Conservation (phyloP, 2,329 filamentous ascomycete genomes). For the Didymella segeticola region DNA sequence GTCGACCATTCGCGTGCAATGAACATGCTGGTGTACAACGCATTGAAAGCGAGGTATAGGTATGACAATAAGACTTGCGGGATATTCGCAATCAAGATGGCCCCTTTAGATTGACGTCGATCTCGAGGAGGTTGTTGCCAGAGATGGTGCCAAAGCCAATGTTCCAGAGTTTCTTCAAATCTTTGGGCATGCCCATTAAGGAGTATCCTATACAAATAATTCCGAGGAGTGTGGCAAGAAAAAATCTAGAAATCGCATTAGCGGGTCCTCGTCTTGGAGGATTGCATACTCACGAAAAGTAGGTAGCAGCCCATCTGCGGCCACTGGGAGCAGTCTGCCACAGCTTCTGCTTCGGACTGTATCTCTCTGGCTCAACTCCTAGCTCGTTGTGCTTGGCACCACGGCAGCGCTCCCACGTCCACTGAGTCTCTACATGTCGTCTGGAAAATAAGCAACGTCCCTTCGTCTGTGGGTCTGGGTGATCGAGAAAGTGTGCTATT, state of each 20-base stretch:
- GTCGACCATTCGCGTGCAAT: slow-evolving; percentile 56
- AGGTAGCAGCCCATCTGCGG: slow-evolving; percentile 1
- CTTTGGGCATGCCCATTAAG: slow-evolving; percentile 10
- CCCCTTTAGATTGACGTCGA: slow-evolving; percentile 8
- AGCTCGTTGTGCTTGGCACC: slow-evolving; percentile 2
- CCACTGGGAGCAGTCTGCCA: slow-evolving; percentile 6
- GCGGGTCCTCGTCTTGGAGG: neutral
- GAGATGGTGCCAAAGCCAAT: slow-evolving; percentile 21
- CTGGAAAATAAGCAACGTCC: slow-evolving; percentile 3
- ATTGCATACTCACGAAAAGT: neutral
- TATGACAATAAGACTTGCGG: slow-evolving; percentile 57
- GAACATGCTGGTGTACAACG: slow-evolving; percentile 56
- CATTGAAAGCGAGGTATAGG: slow-evolving; percentile 57
- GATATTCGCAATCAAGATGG: slow-evolving; percentile 53
- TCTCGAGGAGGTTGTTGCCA: slow-evolving; percentile 17
- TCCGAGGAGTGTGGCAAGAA: neutral
- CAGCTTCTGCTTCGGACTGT: neutral
- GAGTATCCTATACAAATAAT: slow-evolving; percentile 5
- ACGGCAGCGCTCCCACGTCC: slow-evolving; percentile 1
- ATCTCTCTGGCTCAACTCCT: neutral
- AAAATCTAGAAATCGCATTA: neutral
- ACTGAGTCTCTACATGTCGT: neutral
- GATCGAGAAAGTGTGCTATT: slow-evolving; percentile 3
- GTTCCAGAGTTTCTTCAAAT: slow-evolving; percentile 11
- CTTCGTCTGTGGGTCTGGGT: slow-evolving; percentile 5